Evolutionary conservation across 345 rosid genomes (phyloP), one percentile per base, ranked within the genome.

Genomic region (Barbarea vulgaris): DNA sequence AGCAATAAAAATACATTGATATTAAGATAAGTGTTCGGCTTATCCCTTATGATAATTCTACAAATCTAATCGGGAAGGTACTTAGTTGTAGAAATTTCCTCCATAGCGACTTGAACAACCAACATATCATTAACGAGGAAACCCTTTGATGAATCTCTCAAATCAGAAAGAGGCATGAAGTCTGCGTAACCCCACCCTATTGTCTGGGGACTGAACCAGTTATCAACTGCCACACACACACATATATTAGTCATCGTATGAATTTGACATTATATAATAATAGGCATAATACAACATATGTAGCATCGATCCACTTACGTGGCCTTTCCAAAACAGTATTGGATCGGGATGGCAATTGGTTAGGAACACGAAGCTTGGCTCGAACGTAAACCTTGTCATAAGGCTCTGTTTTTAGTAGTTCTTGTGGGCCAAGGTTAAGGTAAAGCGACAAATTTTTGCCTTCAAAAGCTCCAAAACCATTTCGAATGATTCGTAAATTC

Each of bases 61-160:
- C 21, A 31, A 31, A 5, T 57, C 24, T 57, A 57, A 31, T 17
- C 31, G 8, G 62, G 66, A 39, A 61, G 12, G 50, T 72, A 72
- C 54, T 62, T 63, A 21, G 56, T 39, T 17, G 55, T 17, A 19
- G 77, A 63, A 41, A 73, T 41, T 6, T n/a, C 46, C 70, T 73
- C 77, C 12, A 73, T 28, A 14, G 34, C 44, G 55, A 73, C 77
- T 64, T 73, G 77, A 37, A 73, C 70, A 8, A 63, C 24, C 18
- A 73, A 52, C 63, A 65, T 64, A 73, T 55, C 77, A 4, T 54
- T 31, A 47, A 46, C 42, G 42, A 73, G 36, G 2, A 52, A 64
- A 10, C 77, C 77, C 24, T 54, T 73, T 41, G 77, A 41, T 54
- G 78, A 15, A 64, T 74, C 28, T 55, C 58, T 64, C 7, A 65